A percentile compares a stretch with the other conserved stretches of the same genome.
Evolutionary conservation across 441 rosid species (phyloP).

Genomic region (Oxalis stricta): DNA sequence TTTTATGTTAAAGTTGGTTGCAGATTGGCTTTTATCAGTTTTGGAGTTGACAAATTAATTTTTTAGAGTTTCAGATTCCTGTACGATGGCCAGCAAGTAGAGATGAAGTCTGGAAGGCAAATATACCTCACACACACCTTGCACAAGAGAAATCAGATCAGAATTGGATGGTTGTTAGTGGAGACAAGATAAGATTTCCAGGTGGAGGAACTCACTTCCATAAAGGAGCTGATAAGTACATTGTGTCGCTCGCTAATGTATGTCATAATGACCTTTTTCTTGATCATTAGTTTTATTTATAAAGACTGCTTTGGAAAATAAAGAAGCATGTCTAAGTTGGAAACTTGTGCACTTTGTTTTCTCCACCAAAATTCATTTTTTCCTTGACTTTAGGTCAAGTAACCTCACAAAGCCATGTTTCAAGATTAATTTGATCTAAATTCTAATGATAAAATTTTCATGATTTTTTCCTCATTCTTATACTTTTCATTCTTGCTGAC

Average conservation of each 20-base stretch:
- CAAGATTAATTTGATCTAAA: neutral
- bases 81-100: slow-evolving; percentile 87
- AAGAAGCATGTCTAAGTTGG: neutral
- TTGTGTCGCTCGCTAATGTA: slow-evolving; percentile 77
- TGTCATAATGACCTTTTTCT: neutral
- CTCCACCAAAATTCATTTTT: too few species aligned
- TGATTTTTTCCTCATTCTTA: neutral
- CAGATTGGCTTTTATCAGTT: slow-evolving; percentile 11
- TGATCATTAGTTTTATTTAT: neutral
- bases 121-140: slow-evolving; percentile 90
- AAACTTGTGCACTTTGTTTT: neutral
- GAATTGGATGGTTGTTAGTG: slow-evolving; percentile 92
- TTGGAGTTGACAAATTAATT: slow-evolving; percentile 21
- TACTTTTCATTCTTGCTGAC: neutral
- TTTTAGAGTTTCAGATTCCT: slow-evolving; percentile 71
- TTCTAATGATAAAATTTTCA: neutral
- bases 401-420: neutral
- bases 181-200: slow-evolving; percentile 85
- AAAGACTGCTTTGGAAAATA: neutral
- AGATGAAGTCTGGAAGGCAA: slow-evolving; percentile 92
- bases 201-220: slow-evolving; percentile 99
- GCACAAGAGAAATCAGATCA: slow-evolving; percentile 94
- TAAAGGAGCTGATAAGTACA: slow-evolving; percentile 88
- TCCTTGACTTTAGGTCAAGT: neutral
- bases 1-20: neutral